Base-by-base conservation (phyloP, 495 filamentous ascomycete species). In the Penicillium desertorum region DNA sequence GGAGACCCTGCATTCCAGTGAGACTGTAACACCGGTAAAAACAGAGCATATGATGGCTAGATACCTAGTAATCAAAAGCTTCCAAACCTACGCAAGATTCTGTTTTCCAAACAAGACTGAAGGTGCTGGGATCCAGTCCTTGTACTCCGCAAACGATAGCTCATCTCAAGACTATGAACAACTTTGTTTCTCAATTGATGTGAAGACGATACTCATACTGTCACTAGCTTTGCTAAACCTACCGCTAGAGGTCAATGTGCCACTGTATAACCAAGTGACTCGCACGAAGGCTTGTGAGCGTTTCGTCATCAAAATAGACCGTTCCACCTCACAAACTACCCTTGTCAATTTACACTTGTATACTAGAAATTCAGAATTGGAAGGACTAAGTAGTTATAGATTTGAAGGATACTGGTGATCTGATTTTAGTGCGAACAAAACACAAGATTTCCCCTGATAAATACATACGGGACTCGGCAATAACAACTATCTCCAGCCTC, bases 1-100 rank as follows among this genome's bases (percentile, higher is more conserved):
- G 19, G 7, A 19, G 16, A 22, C 41, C 51, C 51, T 54, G 5
- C 51, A 54, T 54, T 54, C 51, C 51, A n/a, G 37, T 16, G 51
- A 10, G 6, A 54, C 19, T 36, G 50, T 17, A 52, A 52, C 36
- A 23, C 42, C 36, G 4, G n/a, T 41, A 39, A 39, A 39, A 2
- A 39, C 16, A 39, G 36, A 17, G n/a, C 16, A 6, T n/a, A 39
- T 39, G n/a, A 39, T 37, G 14, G 16, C 14, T 37, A 37, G 34
- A 37, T 16, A 37, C 34, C 7, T 17, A 17, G 36, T 9, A 39
- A 17, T 39, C 4, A 17, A 17, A 17, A 17, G 7, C 36, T 17
- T n/a, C 5, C 6, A 17, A 39, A 2, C n/a, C 16, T 17, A 9
- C 10, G 0, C 36, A 39, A 39, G 2, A 39, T 39, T 39, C n/a